A percentile compares a stretch with the other conserved stretches of the same genome.
Conservation (phyloP, 164 flowering plant genomes). For the Umbellularia californica region DNA sequence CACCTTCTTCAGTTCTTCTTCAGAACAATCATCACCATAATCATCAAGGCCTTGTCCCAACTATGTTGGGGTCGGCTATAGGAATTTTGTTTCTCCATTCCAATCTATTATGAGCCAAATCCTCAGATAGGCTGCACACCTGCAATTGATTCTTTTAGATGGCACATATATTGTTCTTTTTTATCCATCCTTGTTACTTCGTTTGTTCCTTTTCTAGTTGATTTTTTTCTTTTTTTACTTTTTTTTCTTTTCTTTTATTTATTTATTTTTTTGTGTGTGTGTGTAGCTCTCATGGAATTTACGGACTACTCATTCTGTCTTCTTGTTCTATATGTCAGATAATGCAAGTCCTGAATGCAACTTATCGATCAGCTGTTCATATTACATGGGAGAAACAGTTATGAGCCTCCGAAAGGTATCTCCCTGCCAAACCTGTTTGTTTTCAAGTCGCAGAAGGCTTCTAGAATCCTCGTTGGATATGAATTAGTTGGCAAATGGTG, state of each 20-base stretch:
- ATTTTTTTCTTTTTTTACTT: background rate
- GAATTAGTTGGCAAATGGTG: background rate
- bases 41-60: too few species aligned
- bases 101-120: background rate
- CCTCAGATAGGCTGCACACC: too few species aligned
- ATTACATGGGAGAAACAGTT: constrained; percentile 77
- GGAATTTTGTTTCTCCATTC: background rate
- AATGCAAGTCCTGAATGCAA: constrained; percentile 86
- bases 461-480: too few species aligned
- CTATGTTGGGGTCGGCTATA: background rate
- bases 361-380: constrained; percentile 67
- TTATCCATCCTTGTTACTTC: background rate
- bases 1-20: too few species aligned
- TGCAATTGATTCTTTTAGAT: background rate
- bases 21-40: too few species aligned
- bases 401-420: constrained; percentile 82
- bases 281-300: background rate
- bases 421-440: background rate
- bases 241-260: background rate
- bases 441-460: too few species aligned
- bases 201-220: too few species aligned
- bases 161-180: background rate
- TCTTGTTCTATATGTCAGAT: constrained; percentile 35
- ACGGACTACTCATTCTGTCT: background rate
- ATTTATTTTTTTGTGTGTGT: background rate